phyloP scores from a whole-genome alignment of 2,329 filamentous ascomycete species.

The Venturia oleaginea region DNA sequence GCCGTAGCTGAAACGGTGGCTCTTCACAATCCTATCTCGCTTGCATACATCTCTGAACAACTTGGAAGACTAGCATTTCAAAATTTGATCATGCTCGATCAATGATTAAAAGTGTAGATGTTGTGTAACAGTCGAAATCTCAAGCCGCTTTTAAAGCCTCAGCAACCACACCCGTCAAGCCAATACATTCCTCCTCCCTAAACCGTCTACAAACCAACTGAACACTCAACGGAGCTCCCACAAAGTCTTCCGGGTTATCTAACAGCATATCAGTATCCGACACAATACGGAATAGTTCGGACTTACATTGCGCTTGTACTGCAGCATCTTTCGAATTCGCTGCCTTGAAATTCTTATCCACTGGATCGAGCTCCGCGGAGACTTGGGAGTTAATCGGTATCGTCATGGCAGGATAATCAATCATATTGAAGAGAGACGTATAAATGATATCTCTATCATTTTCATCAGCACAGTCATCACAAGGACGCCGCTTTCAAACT shows the following conservation, averaged over 20 bases:
- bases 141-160: conserved; percentile 25
- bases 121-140: too few relatives aligned
- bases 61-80: too few relatives aligned
- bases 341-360: background rate
- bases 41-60: too few relatives aligned
- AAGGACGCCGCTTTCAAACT: too few relatives aligned
- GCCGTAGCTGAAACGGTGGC: too few relatives aligned
- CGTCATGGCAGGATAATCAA: conserved; percentile 1
- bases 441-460: background rate
- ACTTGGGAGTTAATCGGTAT: background rate
- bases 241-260: conserved; percentile 33
- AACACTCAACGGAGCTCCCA: conserved; percentile 45
- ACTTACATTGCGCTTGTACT: background rate
- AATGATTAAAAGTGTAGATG: too few relatives aligned
- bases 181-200: conserved; percentile 44
- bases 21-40: too few relatives aligned
- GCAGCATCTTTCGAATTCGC: background rate
- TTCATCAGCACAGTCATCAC: background rate
- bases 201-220: conserved; percentile 48
- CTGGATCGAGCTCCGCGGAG: background rate
- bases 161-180: conserved; percentile 46
- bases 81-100: too few relatives aligned
- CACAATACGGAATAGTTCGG: background rate
- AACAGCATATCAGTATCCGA: background rate
- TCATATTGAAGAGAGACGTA: conserved; percentile 6